Conservation (phyloP, 257 asterid species). For the Orobanche coerulescens region DNA sequence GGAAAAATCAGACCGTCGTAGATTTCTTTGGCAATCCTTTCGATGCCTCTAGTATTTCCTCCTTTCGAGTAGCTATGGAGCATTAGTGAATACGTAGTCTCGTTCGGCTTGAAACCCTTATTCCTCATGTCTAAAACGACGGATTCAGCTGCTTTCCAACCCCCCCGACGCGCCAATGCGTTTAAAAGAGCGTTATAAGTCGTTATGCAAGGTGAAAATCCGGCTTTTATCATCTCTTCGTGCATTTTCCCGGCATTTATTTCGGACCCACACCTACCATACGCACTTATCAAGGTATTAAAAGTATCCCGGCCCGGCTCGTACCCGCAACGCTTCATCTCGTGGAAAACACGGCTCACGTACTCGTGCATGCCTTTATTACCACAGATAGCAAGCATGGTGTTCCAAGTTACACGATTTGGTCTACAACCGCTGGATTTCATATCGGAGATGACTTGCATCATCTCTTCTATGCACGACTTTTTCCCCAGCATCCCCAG, state of each 20-base stretch:
- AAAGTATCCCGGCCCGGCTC: conserved; percentile 90
- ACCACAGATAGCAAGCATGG: conserved; percentile 83
- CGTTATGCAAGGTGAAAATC: conserved; percentile 71
- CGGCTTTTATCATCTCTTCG: conserved; percentile 73
- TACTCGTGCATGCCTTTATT: conserved; percentile 70
- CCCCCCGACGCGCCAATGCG: conserved; percentile 79
- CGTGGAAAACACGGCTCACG: conserved; percentile 59
- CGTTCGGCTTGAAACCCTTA: conserved; percentile 82
- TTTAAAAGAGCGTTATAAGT: conserved; percentile 86
- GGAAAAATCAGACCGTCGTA: conserved; percentile 82
- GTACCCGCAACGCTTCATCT: conserved; percentile 87
- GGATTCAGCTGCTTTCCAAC: conserved; percentile 71
- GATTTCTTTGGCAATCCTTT: conserved; percentile 64
- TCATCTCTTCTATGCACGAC: conserved; percentile 75
- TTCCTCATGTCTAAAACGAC: conserved; percentile 57
- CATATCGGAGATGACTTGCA: conserved; percentile 69
- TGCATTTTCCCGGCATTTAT: conserved; percentile 64
- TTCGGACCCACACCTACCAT: conserved; percentile 78
- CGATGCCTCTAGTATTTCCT: conserved; percentile 66
- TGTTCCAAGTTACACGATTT: conserved; percentile 88
- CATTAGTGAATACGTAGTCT: conserved; percentile 72
- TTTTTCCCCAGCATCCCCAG: conserved; percentile 91
- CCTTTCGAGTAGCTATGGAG: conserved; percentile 84
- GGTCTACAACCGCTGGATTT: conserved; percentile 74
- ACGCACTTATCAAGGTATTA: conserved; percentile 77